Conservation (phyloP, 2,329 filamentous ascomycete species). For the Verticillium tricorpus region DNA sequence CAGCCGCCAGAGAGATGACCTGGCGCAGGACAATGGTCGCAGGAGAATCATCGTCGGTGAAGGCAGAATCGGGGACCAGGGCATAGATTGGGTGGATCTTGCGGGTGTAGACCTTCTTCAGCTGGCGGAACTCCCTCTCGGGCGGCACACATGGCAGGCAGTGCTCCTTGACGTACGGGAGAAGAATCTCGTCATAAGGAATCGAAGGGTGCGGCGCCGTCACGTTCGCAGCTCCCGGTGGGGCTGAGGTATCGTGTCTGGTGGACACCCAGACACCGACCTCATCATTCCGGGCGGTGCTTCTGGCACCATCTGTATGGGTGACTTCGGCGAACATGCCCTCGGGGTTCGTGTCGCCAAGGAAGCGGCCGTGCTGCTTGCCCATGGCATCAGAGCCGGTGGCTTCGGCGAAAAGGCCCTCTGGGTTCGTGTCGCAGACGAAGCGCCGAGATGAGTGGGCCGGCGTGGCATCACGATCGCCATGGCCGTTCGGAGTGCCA, state of each 20-base stretch:
- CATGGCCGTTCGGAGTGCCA: neutral
- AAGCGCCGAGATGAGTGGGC: conserved; percentile 37
- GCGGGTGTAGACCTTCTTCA: conserved; percentile 43
- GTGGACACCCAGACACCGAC: conserved; percentile 51
- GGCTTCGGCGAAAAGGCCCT: conserved; percentile 55
- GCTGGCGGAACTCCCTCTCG: conserved; percentile 35
- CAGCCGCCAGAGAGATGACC: conserved; percentile 50
- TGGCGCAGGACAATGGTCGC: conserved; percentile 44
- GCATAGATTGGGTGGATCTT: conserved; percentile 53
- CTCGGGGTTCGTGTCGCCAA: conserved; percentile 57
- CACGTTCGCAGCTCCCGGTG: neutral
- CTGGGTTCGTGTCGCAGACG: conserved; percentile 57
- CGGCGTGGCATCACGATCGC: neutral
- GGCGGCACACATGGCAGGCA: conserved; percentile 45
- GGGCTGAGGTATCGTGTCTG: conserved; percentile 8
- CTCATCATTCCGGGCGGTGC: conserved; percentile 43
- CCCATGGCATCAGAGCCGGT: conserved; percentile 27
- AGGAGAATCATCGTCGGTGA: conserved; percentile 26
- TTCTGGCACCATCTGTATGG: conserved; percentile 22
- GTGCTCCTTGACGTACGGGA: conserved; percentile 38
- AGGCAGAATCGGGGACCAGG: conserved; percentile 35
- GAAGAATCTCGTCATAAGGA: conserved; percentile 33
- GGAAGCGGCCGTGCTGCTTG: conserved; percentile 40
- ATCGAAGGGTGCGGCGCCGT: conserved; percentile 24
- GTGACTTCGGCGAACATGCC: conserved; percentile 55